These are phyloP conservation scores for Saxophila tyrrhenica DNA, from an alignment of 495 filamentous ascomycete species.

Conservation along the genomic window DNA sequence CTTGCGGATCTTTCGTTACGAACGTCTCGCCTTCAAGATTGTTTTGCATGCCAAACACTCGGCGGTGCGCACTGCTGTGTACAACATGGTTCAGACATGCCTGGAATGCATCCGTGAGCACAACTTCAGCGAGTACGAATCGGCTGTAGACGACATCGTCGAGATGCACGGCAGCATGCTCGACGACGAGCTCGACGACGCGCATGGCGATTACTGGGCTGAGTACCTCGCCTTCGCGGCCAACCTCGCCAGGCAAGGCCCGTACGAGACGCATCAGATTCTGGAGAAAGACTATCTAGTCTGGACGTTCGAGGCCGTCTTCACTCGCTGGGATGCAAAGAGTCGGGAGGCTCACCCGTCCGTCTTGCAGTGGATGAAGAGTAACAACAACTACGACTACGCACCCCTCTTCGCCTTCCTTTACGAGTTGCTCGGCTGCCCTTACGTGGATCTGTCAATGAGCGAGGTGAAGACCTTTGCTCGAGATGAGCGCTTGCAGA, in stretches of 20 bases:
- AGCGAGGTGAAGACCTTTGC: too few species aligned
- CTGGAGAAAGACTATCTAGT: background rate
- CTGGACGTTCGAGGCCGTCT: background rate
- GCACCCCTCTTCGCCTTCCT: background rate
- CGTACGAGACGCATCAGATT: background rate
- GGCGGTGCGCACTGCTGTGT: background rate
- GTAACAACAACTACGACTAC: background rate
- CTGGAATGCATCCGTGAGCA: background rate
- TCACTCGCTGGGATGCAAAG: background rate
- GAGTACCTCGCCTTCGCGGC: slow-evolving; percentile 1
- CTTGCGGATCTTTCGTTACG: background rate
- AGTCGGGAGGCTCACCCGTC: background rate
- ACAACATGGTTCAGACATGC: background rate
- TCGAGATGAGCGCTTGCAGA: background rate
- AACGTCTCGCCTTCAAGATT: background rate
- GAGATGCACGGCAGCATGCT: background rate
- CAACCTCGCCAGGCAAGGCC: background rate
- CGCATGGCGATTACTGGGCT: background rate
- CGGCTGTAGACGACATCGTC: background rate
- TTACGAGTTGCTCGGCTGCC: background rate
- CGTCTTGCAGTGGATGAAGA: background rate
- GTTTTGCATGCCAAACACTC: background rate
- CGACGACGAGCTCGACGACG: background rate
- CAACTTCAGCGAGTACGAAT: background rate
- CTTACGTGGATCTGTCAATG: background rate